phyloP scores from a whole-genome alignment of 352 stramenopile genomes.

The Globisporangium apiculatum region DNA sequence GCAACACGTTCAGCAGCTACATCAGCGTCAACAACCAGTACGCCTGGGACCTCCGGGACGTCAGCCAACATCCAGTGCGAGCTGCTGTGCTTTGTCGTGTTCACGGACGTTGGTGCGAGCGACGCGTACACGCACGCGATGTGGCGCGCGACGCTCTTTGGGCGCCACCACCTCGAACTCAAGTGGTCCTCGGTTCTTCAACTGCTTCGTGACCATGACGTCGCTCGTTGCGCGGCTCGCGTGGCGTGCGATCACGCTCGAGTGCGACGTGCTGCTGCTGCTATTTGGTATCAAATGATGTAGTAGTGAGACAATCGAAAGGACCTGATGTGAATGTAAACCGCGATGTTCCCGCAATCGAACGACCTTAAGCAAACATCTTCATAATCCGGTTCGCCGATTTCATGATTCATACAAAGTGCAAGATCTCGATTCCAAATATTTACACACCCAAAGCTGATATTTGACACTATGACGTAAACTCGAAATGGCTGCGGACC shows the following conservation, averaged over 20 bases:
- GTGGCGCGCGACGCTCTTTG: neutral
- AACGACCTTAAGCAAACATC: too few species aligned
- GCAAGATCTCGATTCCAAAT: too few species aligned
- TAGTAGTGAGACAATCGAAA: too few species aligned
- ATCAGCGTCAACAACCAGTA: neutral
- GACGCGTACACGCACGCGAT: neutral
- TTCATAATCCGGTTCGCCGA: too few species aligned
- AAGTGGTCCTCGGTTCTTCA: slow-evolving; percentile 15
- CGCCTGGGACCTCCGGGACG: neutral
- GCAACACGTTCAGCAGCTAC: neutral
- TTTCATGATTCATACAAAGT: too few species aligned
- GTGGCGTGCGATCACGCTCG: slow-evolving; percentile 9
- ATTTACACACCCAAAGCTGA: too few species aligned
- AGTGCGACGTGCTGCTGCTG: slow-evolving; percentile 15
- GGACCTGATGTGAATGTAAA: too few species aligned
- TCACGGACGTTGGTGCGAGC: neutral
- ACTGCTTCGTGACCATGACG: slow-evolving; percentile 9
- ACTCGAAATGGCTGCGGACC: too few species aligned
- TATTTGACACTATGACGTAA: too few species aligned
- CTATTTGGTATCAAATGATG: too few species aligned
- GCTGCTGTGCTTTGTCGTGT: neutral
- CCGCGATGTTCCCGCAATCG: too few species aligned
- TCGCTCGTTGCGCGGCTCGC: slow-evolving; percentile 16
- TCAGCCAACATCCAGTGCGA: slow-evolving; percentile 1
- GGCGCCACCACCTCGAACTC: neutral